Conservation (phyloP, 345 rosid genomes). For the Eucalyptus brandiana region DNA sequence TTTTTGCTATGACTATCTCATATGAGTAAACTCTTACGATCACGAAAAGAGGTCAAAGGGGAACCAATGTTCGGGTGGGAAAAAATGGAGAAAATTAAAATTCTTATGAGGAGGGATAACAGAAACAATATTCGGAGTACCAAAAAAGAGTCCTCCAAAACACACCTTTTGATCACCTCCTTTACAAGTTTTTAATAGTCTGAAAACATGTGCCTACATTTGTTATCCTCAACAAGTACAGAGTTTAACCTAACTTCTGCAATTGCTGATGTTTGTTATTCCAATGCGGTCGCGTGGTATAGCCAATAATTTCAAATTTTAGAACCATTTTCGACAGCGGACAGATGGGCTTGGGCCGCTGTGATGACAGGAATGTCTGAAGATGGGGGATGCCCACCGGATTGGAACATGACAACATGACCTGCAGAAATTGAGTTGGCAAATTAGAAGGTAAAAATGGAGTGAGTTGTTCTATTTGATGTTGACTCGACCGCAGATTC, state of each 20-base stretch:
- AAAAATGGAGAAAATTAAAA: neutral
- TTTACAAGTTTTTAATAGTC: neutral
- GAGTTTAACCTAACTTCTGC: neutral
- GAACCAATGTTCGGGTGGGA: neutral
- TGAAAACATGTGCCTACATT: neutral
- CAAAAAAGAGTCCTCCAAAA: neutral
- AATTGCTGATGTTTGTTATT: neutral
- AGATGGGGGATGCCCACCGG: neutral
- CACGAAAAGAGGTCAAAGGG: neutral
- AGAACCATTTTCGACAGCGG: neutral
- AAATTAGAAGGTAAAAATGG: neutral
- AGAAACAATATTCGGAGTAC: neutral
- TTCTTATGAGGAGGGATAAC: neutral
- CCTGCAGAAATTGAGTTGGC: neutral
- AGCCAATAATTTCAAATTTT: neutral
- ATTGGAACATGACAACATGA: neutral
- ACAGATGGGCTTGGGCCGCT: neutral
- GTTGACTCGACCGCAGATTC: neutral
- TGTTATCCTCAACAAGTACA: neutral
- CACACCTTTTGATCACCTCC: neutral
- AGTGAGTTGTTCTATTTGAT: neutral
- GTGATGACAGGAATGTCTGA: neutral
- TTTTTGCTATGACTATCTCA: neutral
- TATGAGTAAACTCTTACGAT: neutral
- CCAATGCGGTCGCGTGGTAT: neutral